Percentiles rank a stretch among this genome's conserved stretches.
phyloP scores from a whole-genome alignment of 371 early-diverging fungal genomes.

The Rhizopus sp. region DNA sequence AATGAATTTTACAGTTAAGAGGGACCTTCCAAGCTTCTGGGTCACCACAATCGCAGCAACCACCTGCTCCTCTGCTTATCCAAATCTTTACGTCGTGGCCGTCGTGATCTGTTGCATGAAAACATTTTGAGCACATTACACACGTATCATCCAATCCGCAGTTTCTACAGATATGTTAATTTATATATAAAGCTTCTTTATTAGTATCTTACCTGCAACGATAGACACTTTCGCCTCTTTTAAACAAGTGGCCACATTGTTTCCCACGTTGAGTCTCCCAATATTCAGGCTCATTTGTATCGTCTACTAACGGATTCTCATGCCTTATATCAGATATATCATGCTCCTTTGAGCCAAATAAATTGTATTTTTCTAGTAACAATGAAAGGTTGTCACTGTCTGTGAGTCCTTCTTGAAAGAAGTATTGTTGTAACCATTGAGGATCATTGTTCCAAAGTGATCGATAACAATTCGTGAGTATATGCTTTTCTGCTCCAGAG shows the following conservation, averaged over 20 bases:
- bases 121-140: constrained; percentile 93
- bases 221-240: constrained; percentile 82
- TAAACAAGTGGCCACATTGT: constrained; percentile 86
- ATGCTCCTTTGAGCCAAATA: constrained; percentile 29
- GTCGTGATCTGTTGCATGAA: constrained; percentile 88
- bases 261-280: constrained; percentile 72
- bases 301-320: constrained; percentile 11
- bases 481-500: constrained; percentile 31
- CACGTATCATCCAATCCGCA: constrained; percentile 89
- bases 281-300: constrained; percentile 52
- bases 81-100: constrained; percentile 93
- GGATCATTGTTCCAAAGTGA: constrained; percentile 45
- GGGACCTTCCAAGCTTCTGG: constrained; percentile 94
- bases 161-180: constrained; percentile 27
- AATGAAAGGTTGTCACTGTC: constrained; percentile 32
- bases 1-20: constrained; percentile 83
- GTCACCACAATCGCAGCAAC: constrained; percentile 99
- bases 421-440: constrained; percentile 39
- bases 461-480: constrained; percentile 48
- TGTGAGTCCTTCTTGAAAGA: constrained; percentile 36
- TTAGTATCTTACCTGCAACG: constrained; percentile 69
- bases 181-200: too few species aligned
- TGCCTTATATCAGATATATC: constrained; percentile 9
- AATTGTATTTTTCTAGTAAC: constrained; percentile 40
- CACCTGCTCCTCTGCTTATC: constrained; percentile 79